Evolutionary conservation across 176 grass and related monocot genomes (phyloP), one percentile per base, ranked within the genome.

Genomic region (Cenchrus americanus): DNA sequence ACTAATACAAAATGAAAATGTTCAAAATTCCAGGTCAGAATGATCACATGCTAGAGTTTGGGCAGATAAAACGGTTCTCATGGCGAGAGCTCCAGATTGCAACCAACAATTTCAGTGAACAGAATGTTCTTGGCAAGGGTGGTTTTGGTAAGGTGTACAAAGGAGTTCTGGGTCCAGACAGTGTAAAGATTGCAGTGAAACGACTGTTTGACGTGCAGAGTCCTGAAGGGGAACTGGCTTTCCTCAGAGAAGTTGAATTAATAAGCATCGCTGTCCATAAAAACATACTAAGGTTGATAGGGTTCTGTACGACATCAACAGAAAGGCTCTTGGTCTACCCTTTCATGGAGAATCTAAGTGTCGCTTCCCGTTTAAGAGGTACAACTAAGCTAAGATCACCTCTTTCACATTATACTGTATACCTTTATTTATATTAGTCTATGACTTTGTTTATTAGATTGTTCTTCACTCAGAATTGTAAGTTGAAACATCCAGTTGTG

Each of bases 121-220:
- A 80, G 62, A 94, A 90, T 77, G 84, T 99, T 82, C 88, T 99
- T 79, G 96, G 96, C 24, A 77, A 86, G 85, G 96, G 96, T 4
- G 96, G 96, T 73, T 99, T 99, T 15, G 91, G 96, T 54, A 99
- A 94, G 73, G 96, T 99, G 32, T 99, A 92, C 72, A 91, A 87
- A 82, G 96, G 96, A 60, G 69, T 89, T 42, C 89, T 99, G 32
- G 93, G 83, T 75, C 30, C 89, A 67, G 62, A 97, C 10, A 70
- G 73, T 47, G 87, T 27, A 30, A 85, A 81, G 72, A 79, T 99
- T 76, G 93, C 96, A 13, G 84, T 99, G 40, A 99, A 99, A 81
- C 70, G 93, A 2, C 62, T 92, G 9, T 81, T 85, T 8, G 68
- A 96, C 22, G 61, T 82, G 52, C 87, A 67, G 19, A 91, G 47